phyloP scores from a whole-genome alignment of 2,329 filamentous ascomycete species.

The Calonectria naviculata region DNA sequence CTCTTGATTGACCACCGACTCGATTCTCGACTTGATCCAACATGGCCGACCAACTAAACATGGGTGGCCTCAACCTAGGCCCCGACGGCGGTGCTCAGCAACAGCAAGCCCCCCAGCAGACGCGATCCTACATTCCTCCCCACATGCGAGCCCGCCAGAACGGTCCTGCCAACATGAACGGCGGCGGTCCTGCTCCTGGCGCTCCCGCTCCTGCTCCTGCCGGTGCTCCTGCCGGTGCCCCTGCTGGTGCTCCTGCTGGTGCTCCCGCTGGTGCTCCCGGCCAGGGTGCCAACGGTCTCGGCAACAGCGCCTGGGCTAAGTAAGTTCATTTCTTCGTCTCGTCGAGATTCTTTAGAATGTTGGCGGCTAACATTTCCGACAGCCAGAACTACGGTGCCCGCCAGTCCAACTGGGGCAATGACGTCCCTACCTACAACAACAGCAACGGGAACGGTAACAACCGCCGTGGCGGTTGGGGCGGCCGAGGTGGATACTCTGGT shows the following conservation, averaged over 20 bases:
- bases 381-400: slow-evolving; percentile 47
- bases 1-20: slow-evolving; percentile 26
- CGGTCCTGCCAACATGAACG: slow-evolving; percentile 53
- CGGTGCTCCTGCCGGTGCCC: slow-evolving; percentile 24
- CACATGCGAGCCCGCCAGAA: slow-evolving; percentile 73
- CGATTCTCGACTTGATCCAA: slow-evolving; percentile 51
- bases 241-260: slow-evolving; percentile 34
- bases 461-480: slow-evolving; percentile 48
- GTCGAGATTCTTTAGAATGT: neutral
- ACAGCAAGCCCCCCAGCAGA: slow-evolving; percentile 42
- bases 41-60: slow-evolving; percentile 89
- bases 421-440: slow-evolving; percentile 42
- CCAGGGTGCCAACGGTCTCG: slow-evolving; percentile 59
- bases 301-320: slow-evolving; percentile 74
- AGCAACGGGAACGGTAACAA: slow-evolving; percentile 43
- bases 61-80: slow-evolving; percentile 77
- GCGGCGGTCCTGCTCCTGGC: slow-evolving; percentile 34
- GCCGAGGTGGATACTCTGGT: slow-evolving; percentile 49
- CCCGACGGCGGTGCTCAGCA: slow-evolving; percentile 44
- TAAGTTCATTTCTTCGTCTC: slow-evolving; percentile 53
- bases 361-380: slow-evolving; percentile 30
- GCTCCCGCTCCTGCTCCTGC: slow-evolving; percentile 24
- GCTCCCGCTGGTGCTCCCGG: slow-evolving; percentile 32
- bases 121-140: slow-evolving; percentile 85
- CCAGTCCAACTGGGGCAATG: slow-evolving; percentile 49